Conservation (phyloP, 768 basidiomycete genomes). For the Leucogyrophana mollusca region DNA sequence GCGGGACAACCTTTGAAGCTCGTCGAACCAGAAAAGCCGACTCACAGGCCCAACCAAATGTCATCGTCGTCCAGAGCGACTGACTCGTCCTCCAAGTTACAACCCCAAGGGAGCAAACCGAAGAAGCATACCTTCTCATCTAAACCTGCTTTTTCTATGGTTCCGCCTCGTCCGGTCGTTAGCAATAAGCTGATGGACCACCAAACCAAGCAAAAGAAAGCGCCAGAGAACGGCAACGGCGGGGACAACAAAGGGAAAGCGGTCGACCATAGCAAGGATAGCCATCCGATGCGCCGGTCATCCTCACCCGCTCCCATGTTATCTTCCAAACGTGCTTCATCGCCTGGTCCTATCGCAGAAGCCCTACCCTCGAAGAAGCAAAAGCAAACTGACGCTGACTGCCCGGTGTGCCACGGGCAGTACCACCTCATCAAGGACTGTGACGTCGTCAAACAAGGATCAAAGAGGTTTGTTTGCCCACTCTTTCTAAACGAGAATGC, state of each 20-base stretch:
- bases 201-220: neutral
- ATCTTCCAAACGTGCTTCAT: constrained; percentile 37
- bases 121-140: neutral
- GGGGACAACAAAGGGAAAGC: neutral
- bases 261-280: neutral
- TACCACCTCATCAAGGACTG: constrained; percentile 55
- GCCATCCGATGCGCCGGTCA: neutral
- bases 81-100: neutral
- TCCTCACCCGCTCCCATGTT: neutral
- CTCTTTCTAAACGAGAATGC: no score
- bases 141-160: neutral
- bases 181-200: no score
- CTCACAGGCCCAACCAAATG: constrained; percentile 5
- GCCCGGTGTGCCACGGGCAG: constrained; percentile 47
- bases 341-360: constrained; percentile 26
- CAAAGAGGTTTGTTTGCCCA: constrained; percentile 44
- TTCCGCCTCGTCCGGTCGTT: neutral
- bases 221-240: constrained; percentile 1
- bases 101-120: neutral
- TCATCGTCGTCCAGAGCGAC: constrained; percentile 4
- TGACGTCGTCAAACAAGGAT: constrained; percentile 50
- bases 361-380: constrained; percentile 35
- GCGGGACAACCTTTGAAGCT: constrained; percentile 64
- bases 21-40: constrained; percentile 33
- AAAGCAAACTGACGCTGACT: constrained; percentile 32